Conservation (phyloP, 2,329 filamentous ascomycete genomes). For the Cladosporium halotolerans region DNA sequence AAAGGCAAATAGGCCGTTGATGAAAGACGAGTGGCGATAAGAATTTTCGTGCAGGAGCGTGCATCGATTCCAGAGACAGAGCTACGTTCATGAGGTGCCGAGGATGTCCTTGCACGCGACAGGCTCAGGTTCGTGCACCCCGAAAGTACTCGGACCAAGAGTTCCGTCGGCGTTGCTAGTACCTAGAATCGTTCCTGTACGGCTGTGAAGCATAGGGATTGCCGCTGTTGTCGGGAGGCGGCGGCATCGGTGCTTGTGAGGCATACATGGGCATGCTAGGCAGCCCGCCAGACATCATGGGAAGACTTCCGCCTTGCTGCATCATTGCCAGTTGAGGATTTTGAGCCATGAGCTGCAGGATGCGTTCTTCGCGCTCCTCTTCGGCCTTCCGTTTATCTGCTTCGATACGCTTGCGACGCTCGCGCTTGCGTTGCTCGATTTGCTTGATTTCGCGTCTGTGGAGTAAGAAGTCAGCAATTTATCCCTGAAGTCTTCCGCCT, state of each 20-base stretch:
- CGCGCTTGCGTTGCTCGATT: conserved; percentile 42
- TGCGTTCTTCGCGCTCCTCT: conserved; percentile 33
- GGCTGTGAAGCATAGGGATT: conserved; percentile 27
- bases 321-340: conserved; percentile 26
- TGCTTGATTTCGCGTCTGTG: conserved; percentile 41
- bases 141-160: conserved; percentile 3
- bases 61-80: not conserved
- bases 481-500: no score
- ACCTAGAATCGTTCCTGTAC: conserved; percentile 5
- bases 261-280: not conserved
- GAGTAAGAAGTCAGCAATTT: conserved; percentile 17
- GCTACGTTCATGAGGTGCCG: not conserved
- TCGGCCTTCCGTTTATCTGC: conserved; percentile 40
- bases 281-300: conserved; percentile 10
- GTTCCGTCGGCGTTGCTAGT: conserved; percentile 4
- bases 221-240: conserved; percentile 26
- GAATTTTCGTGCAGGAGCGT: not conserved
- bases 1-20: not conserved
- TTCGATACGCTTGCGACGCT: conserved; percentile 37
- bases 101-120: not conserved
- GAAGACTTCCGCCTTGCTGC: conserved; percentile 18
- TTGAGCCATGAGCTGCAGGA: conserved; percentile 29
- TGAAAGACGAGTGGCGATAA: not conserved
- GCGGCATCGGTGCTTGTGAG: conserved; percentile 3
- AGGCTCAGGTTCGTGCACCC: not conserved